These are phyloP conservation scores for Alternaria rosae DNA, from an alignment of 2,329 filamentous ascomycete genomes.

Conservation along the genomic window DNA sequence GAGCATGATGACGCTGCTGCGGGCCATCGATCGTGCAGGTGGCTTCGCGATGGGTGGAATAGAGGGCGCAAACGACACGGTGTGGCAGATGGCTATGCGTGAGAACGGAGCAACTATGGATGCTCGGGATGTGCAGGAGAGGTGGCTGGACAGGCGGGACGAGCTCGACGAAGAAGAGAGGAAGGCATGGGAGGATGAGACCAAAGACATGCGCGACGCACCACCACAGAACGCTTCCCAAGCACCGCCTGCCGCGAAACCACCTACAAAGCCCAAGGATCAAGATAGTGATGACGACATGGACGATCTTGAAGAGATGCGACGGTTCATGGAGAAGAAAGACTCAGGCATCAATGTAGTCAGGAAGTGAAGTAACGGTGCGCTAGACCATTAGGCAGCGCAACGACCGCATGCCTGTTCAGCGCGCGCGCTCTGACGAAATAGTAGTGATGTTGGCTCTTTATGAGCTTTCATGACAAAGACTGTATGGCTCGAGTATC, in stretches of 20 bases:
- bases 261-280: constrained; percentile 11
- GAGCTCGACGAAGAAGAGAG: constrained; percentile 83
- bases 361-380: constrained; percentile 57
- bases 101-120: constrained; percentile 75
- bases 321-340: constrained; percentile 45
- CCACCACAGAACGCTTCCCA: constrained; percentile 15
- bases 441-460: neutral
- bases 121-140: constrained; percentile 88
- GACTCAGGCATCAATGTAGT: constrained; percentile 76
- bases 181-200: constrained; percentile 77
- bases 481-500: neutral
- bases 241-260: constrained; percentile 5
- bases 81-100: constrained; percentile 97
- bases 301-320: constrained; percentile 51
- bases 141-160: constrained; percentile 91
- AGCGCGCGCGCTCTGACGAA: rapidly evolving
- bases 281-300: constrained; percentile 43
- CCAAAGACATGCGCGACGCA: constrained; percentile 54
- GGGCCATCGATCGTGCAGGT: constrained; percentile 87
- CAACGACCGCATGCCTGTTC: neutral
- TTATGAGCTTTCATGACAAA: neutral
- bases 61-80: constrained; percentile 90
- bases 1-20: constrained; percentile 91
- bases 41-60: constrained; percentile 92
- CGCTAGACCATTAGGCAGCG: neutral